phyloP scores from a whole-genome alignment of 2,329 filamentous ascomycete genomes.

The Tolypocladium inflatum region DNA sequence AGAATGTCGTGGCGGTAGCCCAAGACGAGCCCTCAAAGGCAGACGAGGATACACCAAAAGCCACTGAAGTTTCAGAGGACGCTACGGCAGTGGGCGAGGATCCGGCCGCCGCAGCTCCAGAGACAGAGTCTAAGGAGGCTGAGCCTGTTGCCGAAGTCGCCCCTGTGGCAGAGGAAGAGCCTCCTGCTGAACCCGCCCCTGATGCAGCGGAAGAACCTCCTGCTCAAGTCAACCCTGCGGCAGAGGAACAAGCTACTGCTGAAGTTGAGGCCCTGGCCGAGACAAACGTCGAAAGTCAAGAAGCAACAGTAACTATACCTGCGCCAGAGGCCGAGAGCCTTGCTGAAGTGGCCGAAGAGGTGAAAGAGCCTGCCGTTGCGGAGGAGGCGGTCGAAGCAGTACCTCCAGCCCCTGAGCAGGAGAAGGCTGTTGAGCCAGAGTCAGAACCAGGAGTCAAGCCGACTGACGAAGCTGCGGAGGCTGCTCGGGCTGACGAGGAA shows the following conservation, averaged over 20 bases:
- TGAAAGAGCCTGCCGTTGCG: not conserved
- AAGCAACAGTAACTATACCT: not conserved
- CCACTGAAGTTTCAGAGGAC: not conserved
- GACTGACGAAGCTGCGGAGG: not conserved
- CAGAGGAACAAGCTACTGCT: not conserved
- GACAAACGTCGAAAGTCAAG: not conserved
- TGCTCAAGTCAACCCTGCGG: not conserved
- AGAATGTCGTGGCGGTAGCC: not conserved
- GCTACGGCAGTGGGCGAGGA: not conserved
- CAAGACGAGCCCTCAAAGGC: not conserved
- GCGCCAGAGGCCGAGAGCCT: not conserved
- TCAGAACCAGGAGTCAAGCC: conserved; percentile 13
- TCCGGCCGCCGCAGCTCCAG: not conserved
- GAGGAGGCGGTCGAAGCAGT: not conserved
- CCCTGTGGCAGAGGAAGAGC: not conserved
- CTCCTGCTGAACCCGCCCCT: conserved; percentile 6
- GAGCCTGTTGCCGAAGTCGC: conserved; percentile 1
- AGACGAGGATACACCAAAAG: not conserved
- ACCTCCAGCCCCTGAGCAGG: not conserved
- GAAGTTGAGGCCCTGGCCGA: not conserved
- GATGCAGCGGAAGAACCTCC: no score
- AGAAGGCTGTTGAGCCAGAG: conserved; percentile 13
- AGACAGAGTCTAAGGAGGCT: conserved; percentile 9
- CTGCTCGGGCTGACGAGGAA: conserved; percentile 12
- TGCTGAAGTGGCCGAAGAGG: conserved; percentile 3